Conservation (phyloP, 2,329 filamentous ascomycete species). For the Diaporthe capsici region DNA sequence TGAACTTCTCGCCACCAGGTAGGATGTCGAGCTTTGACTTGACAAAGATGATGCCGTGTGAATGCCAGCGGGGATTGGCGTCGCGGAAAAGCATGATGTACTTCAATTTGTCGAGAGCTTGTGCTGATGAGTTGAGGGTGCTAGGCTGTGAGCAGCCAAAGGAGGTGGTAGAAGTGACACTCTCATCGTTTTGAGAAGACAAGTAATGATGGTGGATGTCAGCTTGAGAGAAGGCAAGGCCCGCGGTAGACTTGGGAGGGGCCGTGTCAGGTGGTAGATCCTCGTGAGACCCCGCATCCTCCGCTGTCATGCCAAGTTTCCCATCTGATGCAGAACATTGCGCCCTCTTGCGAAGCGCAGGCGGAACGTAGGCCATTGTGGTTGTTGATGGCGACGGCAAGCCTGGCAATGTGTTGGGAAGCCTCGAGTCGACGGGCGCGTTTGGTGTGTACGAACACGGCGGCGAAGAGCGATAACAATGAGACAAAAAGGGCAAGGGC, state of each 20-base stretch:
- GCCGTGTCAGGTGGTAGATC: neutral
- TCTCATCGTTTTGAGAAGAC: neutral
- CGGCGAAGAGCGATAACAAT: neutral
- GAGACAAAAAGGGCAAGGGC: neutral
- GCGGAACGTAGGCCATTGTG: slow-evolving; percentile 22
- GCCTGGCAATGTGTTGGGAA: neutral
- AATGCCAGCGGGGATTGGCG: slow-evolving; percentile 12
- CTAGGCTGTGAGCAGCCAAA: too few species aligned
- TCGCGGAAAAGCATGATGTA: neutral
- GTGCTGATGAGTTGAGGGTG: neutral
- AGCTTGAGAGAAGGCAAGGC: neutral
- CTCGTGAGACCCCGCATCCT: neutral
- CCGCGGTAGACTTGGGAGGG: neutral
- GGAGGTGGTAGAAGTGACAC: too few species aligned
- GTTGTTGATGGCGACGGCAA: neutral
- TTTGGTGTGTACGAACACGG: neutral
- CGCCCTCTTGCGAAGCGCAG: neutral
- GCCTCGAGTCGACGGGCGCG: neutral
- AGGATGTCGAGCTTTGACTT: neutral
- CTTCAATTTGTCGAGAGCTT: neutral
- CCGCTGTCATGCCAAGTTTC: neutral
- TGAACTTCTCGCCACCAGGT: slow-evolving; percentile 13
- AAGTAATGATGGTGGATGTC: slow-evolving; percentile 1
- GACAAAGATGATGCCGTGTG: neutral
- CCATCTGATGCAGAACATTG: neutral